Base-by-base conservation (phyloP, 2,329 filamentous ascomycete genomes). In the Fusarium camptoceras region DNA sequence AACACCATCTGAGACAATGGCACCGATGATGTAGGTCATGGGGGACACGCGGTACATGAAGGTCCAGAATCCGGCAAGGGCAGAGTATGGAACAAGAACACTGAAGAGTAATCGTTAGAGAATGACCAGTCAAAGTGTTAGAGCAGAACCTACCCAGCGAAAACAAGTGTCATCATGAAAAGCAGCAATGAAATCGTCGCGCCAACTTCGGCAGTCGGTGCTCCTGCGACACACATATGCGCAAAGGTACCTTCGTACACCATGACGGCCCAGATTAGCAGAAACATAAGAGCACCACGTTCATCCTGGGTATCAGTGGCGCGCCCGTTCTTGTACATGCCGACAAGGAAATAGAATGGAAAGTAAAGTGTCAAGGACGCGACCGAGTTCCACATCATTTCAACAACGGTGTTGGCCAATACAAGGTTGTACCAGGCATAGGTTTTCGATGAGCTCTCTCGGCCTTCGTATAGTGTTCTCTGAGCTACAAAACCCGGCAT, bases 391-490 rank as follows among this genome's bases (percentile, higher is more conserved):
- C 92, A 97, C 0, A 93, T 91, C 3, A 97, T 82, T 78, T 97
- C 94, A 64, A 94, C 92, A n/a, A 94, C 80, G 68, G 97, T 92
- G 78, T 94, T 92, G 61, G 91, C 89, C 16, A 94, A 83, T 84
- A 96, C 92, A 77, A 96, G 96, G 8, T 92, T 88, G 75, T 91
- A 89, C 93, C 93, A 97, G 56, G 88, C 89, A 80, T 97, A 97
- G 0, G 91, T 88, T 81, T 94, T 94, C 48, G 91, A 92, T 0
- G 93, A 93, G 2, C 93, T 88, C 80, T 97, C 93, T 51, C 92
- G 92, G 20, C 92, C 92, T 80, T 96, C 93, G 80, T 95, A 97
- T 0, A 97, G 84, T 14, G 90, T 88, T 48, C 93, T 88, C 75
- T 95, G 92, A 20, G 90, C 88, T 71, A 95, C 91, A 72, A 96